Conservation (phyloP, 768 basidiomycete genomes). For the Strobilomyces echinocephalus region DNA sequence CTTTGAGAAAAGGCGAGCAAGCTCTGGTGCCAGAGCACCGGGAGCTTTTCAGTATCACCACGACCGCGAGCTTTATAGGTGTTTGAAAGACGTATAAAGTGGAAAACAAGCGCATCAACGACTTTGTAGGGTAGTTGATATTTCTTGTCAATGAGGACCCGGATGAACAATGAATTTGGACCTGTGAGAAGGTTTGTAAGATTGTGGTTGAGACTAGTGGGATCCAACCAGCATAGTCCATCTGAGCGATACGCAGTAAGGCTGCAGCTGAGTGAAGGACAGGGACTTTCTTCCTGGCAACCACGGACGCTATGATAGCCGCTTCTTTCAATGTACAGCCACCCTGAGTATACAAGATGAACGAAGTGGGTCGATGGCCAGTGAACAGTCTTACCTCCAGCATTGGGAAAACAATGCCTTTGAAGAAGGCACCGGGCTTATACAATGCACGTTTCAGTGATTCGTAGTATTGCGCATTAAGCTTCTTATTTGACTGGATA, state of each 20-base stretch:
- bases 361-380: constrained; percentile 28
- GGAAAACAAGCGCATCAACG: constrained; percentile 94
- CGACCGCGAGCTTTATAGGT: constrained; percentile 70
- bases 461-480: constrained; percentile 92
- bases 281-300: constrained; percentile 88
- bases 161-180: constrained; percentile 94
- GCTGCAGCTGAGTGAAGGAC: constrained; percentile 97
- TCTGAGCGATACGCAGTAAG: constrained; percentile 84
- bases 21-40: constrained; percentile 99
- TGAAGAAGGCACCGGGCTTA: constrained; percentile 98
- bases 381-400: constrained; percentile 61
- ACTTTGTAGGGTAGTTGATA: constrained; percentile 97
- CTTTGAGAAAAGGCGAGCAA: constrained; percentile 91
- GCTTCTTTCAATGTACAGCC: constrained; percentile 94
- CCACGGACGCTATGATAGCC: constrained; percentile 86
- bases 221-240: constrained; percentile 85
- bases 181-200: constrained; percentile 36
- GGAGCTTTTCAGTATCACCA: constrained; percentile 74
- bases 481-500: constrained; percentile 78
- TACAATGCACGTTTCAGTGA: constrained; percentile 88
- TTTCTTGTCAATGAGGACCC: constrained; percentile 95
- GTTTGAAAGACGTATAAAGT: constrained; percentile 95
- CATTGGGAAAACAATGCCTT: constrained; percentile 94
- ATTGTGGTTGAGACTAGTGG: neutral
- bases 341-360: constrained; percentile 34